phyloP scores from a whole-genome alignment of 441 rosid species.

The Raphanus hybrid region DNA sequence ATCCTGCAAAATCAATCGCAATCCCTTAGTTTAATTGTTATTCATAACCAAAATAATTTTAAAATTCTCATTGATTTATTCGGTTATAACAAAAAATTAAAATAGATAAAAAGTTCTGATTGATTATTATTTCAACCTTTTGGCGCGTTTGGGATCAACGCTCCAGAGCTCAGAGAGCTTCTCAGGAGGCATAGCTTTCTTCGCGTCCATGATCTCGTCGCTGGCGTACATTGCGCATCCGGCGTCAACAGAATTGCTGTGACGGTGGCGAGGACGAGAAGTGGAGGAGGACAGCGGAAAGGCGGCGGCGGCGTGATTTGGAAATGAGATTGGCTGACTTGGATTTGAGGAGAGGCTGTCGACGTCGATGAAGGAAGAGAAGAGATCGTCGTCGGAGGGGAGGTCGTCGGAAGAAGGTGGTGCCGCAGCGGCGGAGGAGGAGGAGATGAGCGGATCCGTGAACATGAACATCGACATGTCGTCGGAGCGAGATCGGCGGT shows the following conservation, averaged over 20 bases:
- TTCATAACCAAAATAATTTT: too few species aligned
- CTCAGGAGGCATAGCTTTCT: slow-evolving; percentile 85
- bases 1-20: slow-evolving; percentile 51
- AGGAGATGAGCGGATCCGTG: slow-evolving; percentile 48
- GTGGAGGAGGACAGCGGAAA: slow-evolving; percentile 33
- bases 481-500: slow-evolving; percentile 73
- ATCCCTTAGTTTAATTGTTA: neutral
- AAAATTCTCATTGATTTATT: neutral
- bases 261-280: slow-evolving; percentile 57
- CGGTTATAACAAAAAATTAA: too few species aligned
- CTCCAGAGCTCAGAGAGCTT: slow-evolving; percentile 84
- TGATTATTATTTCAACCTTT: too few species aligned
- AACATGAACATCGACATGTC: slow-evolving; percentile 54
- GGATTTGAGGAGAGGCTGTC: slow-evolving; percentile 60
- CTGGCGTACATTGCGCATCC: slow-evolving; percentile 46
- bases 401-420: slow-evolving; percentile 65
- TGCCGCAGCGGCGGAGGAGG: slow-evolving; percentile 46
- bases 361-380: slow-evolving; percentile 82
- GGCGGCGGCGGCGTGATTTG: slow-evolving; percentile 27
- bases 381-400: slow-evolving; percentile 79
- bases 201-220: slow-evolving; percentile 64
- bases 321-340: slow-evolving; percentile 7
- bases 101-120: too few species aligned
- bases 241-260: slow-evolving; percentile 73
- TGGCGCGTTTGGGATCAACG: slow-evolving; percentile 83